phyloP scores from a whole-genome alignment of 2,329 filamentous ascomycete species.

The Talaromyces sp. region DNA sequence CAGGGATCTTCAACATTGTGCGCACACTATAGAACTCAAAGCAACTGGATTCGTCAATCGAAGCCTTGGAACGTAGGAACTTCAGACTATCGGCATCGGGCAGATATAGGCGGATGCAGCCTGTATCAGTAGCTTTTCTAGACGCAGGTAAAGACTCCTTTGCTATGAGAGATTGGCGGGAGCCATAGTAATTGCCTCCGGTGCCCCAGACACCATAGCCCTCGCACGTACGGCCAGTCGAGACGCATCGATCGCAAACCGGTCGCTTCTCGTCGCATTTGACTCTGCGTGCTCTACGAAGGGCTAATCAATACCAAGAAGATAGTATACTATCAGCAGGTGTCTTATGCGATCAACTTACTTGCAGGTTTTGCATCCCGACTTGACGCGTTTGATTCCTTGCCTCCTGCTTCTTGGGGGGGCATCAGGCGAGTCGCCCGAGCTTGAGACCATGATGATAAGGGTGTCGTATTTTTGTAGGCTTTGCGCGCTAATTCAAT shows the following conservation, averaged over 20 bases:
- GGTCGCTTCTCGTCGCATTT: constrained; percentile 2
- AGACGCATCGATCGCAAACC: neutral
- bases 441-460: neutral
- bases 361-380: constrained; percentile 7
- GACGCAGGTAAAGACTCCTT: neutral
- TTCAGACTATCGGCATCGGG: neutral
- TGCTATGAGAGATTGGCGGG: neutral
- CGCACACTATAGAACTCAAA: constrained; percentile 5
- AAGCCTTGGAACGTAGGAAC: neutral
- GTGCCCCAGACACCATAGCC: constrained; percentile 5
- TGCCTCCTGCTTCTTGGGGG: neutral
- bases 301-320: neutral
- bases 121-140: neutral
- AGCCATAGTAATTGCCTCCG: constrained; percentile 5
- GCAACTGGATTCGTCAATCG: constrained; percentile 1
- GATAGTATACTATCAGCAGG: neutral
- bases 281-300: neutral
- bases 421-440: neutral
- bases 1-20: constrained; percentile 1
- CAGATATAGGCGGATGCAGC: neutral
- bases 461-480: neutral
- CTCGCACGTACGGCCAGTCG: constrained; percentile 2
- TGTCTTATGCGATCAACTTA: neutral
- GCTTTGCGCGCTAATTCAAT: neutral
- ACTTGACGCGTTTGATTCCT: constrained; percentile 3